A percentile compares a stretch with the other conserved stretches of the same genome.
These are phyloP conservation scores for Quercus engelmannii DNA, from an alignment of 306 rosid genomes.

Conservation along the genomic window DNA sequence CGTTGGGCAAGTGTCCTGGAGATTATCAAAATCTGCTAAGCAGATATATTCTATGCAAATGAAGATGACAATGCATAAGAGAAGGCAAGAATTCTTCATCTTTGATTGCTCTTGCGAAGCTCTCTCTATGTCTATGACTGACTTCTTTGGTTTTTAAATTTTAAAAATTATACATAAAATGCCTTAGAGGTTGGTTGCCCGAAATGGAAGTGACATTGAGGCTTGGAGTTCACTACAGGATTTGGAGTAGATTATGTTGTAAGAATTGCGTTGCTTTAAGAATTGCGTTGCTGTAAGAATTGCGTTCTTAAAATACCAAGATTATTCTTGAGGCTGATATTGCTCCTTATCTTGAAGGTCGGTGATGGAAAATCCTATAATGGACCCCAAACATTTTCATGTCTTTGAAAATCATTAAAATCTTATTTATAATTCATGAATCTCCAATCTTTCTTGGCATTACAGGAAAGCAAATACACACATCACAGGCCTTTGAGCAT, in stretches of 20 bases:
- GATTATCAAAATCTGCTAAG: constrained; percentile 44
- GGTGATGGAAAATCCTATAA: too few relatives aligned
- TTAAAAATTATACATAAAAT: neutral
- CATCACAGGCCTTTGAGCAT: too few relatives aligned
- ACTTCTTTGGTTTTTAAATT: constrained; percentile 3
- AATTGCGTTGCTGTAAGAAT: constrained; percentile 1
- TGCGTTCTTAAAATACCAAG: too few relatives aligned
- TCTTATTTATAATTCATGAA: neutral
- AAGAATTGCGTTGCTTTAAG: constrained; percentile 59
- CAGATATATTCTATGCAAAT: constrained; percentile 15
- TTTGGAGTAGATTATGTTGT: constrained; percentile 37
- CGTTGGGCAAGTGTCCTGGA: constrained; percentile 66
- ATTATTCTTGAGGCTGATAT: too few relatives aligned
- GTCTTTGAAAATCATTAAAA: neutral
- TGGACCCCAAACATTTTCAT: neutral
- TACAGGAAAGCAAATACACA: constrained; percentile 5
- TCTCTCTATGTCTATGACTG: neutral
- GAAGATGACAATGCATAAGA: constrained; percentile 21
- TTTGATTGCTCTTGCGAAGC: constrained; percentile 19
- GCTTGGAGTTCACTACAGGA: constrained; percentile 80
- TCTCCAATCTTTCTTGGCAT: neutral
- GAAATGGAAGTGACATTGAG: constrained; percentile 38
- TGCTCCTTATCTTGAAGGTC: too few relatives aligned
- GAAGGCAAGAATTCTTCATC: constrained; percentile 20
- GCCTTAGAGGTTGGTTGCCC: constrained; percentile 47